Evolutionary conservation across 1,284 basidiomycete genomes (phyloP), one percentile per base, ranked within the genome.

Genomic region (Dichomitus squalens): DNA sequence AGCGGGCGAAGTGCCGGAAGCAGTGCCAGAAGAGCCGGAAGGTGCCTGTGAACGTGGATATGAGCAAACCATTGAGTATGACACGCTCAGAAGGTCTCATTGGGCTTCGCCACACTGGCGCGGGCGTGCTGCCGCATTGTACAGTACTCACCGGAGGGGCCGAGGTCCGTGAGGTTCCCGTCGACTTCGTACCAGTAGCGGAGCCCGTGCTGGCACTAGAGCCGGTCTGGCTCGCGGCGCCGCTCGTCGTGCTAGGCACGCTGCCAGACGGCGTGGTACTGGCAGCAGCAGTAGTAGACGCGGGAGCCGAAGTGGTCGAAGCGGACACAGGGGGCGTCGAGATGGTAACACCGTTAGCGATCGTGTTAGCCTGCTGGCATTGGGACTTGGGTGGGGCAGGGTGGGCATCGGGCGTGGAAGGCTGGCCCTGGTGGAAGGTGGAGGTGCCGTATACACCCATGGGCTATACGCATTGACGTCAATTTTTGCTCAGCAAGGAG

Each of bases 371-470:
- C 1, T 73, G 57, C 14, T 72, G 73, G 70, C 88, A 91, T 25
- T 76, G 71, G 6, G 81, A 85, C 4, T 83, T 83, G 0, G 81
- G 64, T 1, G 82, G 85, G 0, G 75, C 73, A 1, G 86, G 79
- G 67, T 90, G 87, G 6, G 87, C 75, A 5, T 76, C 63, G 3
- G 90, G 87, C 1, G 85, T 90, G 0, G 64, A 68, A 0, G 81
- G 76, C 51, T 86, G 75, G 44, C 85, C 86, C 73, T 90, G 90
- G 68, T 79, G 71, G 75, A 86, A 90, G 0, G 85, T 88, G 7
- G 84, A 87, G 3, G 73, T 72, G 38, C 82, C 83, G 67, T 90
- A 90, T 7, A 91, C 82, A 39, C 89, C 89, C 83, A 87, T 86
- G 8, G 80, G 87, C 84, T 85, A 50, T 5, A 16, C 25, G 36